These are phyloP conservation scores for Exsudoporus frostii DNA, from an alignment of 768 basidiomycete species.

Conservation along the genomic window DNA sequence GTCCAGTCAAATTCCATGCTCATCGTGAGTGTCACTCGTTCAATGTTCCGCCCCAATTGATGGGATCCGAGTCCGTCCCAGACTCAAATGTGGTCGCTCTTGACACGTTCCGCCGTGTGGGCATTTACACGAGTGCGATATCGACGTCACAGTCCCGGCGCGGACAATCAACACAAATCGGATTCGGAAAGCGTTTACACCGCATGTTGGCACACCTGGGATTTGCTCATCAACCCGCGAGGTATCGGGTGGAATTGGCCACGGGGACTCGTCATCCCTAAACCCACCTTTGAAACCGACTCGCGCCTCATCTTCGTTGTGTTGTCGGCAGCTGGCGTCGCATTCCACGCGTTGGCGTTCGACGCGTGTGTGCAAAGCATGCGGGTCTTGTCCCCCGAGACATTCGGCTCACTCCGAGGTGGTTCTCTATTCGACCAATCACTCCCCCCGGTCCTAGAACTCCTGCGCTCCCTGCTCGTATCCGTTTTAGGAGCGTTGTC, in stretches of 20 bases:
- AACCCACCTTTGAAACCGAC: conserved; percentile 1
- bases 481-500: conserved; percentile 41
- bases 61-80: background rate
- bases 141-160: conserved; percentile 5
- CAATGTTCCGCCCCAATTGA: background rate
- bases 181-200: conserved; percentile 2
- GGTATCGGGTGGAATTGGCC: conserved; percentile 31
- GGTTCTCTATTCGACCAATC: conserved; percentile 35
- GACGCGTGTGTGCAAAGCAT: conserved; percentile 14
- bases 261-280: conserved; percentile 16
- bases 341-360: conserved; percentile 9
- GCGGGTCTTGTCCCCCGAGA: conserved; percentile 36
- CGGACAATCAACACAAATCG: background rate
- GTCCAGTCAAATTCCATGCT: conserved; percentile 15
- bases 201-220: conserved; percentile 28
- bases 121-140: conserved; percentile 17
- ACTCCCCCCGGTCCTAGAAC: conserved; percentile 31
- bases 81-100: conserved; percentile 15
- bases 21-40: conserved; percentile 14
- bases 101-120: conserved; percentile 19
- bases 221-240: conserved; percentile 22
- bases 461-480: conserved; percentile 41
- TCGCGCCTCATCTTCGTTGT: conserved; percentile 15
- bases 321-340: background rate
- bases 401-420: conserved; percentile 34